Evolutionary conservation across 306 rosid genomes (phyloP).

Genomic region (Elaeagnus macrophylla): DNA sequence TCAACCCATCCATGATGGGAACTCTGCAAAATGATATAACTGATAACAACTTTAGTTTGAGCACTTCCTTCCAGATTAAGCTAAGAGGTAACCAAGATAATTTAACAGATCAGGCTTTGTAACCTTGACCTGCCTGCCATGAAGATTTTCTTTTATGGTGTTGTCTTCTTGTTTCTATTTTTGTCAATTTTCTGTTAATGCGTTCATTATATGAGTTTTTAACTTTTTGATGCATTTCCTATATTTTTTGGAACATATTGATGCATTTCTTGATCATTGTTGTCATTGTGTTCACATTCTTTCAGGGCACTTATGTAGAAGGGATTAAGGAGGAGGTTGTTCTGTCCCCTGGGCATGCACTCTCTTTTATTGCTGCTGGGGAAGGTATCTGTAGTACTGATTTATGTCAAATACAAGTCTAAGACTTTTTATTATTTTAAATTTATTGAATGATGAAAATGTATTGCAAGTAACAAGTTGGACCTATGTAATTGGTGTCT

Average conservation of each 20-base stretch:
- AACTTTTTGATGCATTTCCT: background rate
- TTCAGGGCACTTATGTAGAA: slow-evolving; percentile 98
- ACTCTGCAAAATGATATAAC: no score
- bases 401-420: slow-evolving; percentile 5
- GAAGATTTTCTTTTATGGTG: no score
- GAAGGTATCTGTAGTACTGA: slow-evolving; percentile 53
- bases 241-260: background rate
- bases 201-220: background rate
- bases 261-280: slow-evolving; percentile 11
- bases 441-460: slow-evolving; percentile 6
- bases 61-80: no score
- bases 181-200: no score
- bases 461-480: background rate
- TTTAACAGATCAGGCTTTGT: no score
- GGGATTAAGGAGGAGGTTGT: slow-evolving; percentile 99
- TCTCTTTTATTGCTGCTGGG: slow-evolving; percentile 98
- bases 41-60: no score
- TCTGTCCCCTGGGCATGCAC: slow-evolving; percentile 96
- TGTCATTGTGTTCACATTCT: slow-evolving; percentile 11
- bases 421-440: background rate
- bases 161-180: no score
- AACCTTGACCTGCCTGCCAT: no score
- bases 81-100: no score
- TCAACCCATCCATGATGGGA: no score
- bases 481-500: slow-evolving; percentile 10